These are phyloP conservation scores for Suillus subalutaceus DNA, from an alignment of 768 basidiomycete genomes.

Conservation along the genomic window DNA sequence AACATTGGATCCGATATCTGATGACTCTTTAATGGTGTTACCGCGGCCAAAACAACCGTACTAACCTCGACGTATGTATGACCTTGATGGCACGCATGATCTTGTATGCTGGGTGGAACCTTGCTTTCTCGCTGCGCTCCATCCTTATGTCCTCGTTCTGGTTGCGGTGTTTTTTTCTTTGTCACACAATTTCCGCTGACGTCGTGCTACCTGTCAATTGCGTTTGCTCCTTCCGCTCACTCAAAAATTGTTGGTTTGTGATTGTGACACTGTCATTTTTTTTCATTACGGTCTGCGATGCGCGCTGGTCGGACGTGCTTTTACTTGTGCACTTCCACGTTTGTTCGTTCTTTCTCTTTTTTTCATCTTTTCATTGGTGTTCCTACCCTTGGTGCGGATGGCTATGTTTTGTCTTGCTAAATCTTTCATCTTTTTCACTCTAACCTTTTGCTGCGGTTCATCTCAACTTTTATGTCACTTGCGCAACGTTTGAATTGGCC, in stretches of 20 bases:
- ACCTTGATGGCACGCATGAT: slow-evolving; percentile 5
- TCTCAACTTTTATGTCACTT: not conserved
- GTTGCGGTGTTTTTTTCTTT: not conserved
- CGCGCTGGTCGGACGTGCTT: not conserved
- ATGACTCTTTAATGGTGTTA: not conserved
- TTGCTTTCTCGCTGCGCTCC: not conserved
- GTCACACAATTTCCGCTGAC: slow-evolving; percentile 8
- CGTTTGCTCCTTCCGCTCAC: not conserved
- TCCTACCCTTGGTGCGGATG: not conserved
- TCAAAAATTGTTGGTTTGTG: not conserved
- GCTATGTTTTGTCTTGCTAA: not conserved
- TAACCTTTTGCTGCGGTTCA: not conserved
- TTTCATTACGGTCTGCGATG: not conserved
- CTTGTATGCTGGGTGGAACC: not conserved
- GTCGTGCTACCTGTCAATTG: not conserved
- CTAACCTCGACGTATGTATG: not conserved
- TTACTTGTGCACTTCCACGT: not conserved
- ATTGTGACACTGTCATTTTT: not conserved
- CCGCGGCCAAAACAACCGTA: not conserved
- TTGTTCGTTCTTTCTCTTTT: not conserved
- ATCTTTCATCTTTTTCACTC: not conserved
- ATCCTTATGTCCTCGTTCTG: not conserved
- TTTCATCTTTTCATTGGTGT: not conserved
- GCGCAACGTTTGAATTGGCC: not conserved
- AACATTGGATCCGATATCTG: not conserved